Evolutionary conservation across 2,329 filamentous ascomycete genomes (phyloP), one percentile per base, ranked within the genome.

Genomic region (Parascedosporium putredinis): DNA sequence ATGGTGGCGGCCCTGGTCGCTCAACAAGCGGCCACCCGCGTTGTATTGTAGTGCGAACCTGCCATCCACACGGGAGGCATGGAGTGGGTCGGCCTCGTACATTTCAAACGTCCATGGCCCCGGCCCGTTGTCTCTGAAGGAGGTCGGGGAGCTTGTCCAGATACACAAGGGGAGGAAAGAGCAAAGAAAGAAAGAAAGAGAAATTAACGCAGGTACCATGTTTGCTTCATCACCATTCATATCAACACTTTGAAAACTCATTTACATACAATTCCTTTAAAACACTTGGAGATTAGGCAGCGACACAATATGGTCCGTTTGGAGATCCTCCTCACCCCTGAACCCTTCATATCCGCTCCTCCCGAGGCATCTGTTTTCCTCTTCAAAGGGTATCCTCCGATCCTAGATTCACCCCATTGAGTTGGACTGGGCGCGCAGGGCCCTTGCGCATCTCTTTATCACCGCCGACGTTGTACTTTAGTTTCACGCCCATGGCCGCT

Each of bases 401-500:
- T 12, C 16, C 43, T n/a, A 54, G 20, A 20, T 50, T 53, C 42
- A 55, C 45, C 25, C 52, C 50, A 44, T 54, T 49, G 50, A 54
- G 52, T n/a, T 56, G 56, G 61, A 65, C 67, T 52, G 65, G 71
- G 56, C 65, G 63, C 62, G 78, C 61, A 2, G 68, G 67, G 2
- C 75, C 73, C 62, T 74, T 78, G 46, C 75, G 70, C 50, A 75
- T 71, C 57, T 72, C 76, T 57, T 97, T 85, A 65, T 84, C 84
- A 64, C 68, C 70, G 56, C 75, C 73, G 38, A 81, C 66, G 50
- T 70, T 70, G 59, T 95, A 97, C 74, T 88, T 95, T 69, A 98
- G 79, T 69, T 89, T 85, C 49, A 98, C 84, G 49, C 93, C 93
- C 93, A 98, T 98, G 50, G 89, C 89, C 31, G 90, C 88, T 59